Percentiles rank a stretch among this genome's conserved stretches.
Evolutionary conservation across 164 flowering plant genomes (phyloP).

Genomic region (Echeveria elegans): DNA sequence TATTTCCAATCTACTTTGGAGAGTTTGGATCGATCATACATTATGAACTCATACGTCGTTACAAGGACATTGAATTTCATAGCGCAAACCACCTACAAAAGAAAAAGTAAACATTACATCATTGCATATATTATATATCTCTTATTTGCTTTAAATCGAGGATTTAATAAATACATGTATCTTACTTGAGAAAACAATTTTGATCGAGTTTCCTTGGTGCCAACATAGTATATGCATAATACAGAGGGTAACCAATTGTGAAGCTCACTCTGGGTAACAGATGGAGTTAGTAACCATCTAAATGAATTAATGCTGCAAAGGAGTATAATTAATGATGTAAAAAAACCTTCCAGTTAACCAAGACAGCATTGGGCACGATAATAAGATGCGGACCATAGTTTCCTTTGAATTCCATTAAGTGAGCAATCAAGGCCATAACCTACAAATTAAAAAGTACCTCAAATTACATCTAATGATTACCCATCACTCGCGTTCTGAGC

Average conservation of each 20-base stretch:
- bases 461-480: not conserved
- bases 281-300: conserved; percentile 9
- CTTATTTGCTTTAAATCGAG: not conserved
- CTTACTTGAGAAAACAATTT: conserved; percentile 93
- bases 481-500: not conserved
- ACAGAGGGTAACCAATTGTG: conserved; percentile 90
- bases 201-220: conserved; percentile 81
- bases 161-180: not conserved
- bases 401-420: conserved; percentile 97
- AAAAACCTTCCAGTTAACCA: conserved; percentile 97
- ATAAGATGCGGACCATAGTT: conserved; percentile 99
- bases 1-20: conserved; percentile 98
- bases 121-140: not conserved
- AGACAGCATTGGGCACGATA: conserved; percentile 98
- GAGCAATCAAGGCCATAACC: conserved; percentile 99
- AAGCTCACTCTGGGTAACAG: conserved; percentile 73
- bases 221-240: conserved; percentile 93
- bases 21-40: conserved; percentile 92
- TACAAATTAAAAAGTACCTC: conserved; percentile 16
- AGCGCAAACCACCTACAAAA: conserved; percentile 74
- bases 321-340: not conserved
- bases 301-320: not conserved
- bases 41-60: conserved; percentile 96
- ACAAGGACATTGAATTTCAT: conserved; percentile 97
- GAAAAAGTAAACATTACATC: conserved; percentile 12